A percentile compares a stretch with the other conserved stretches of the same genome.
phyloP scores from a whole-genome alignment of 441 rosid genomes.

The Adansonia madagascariensis region DNA sequence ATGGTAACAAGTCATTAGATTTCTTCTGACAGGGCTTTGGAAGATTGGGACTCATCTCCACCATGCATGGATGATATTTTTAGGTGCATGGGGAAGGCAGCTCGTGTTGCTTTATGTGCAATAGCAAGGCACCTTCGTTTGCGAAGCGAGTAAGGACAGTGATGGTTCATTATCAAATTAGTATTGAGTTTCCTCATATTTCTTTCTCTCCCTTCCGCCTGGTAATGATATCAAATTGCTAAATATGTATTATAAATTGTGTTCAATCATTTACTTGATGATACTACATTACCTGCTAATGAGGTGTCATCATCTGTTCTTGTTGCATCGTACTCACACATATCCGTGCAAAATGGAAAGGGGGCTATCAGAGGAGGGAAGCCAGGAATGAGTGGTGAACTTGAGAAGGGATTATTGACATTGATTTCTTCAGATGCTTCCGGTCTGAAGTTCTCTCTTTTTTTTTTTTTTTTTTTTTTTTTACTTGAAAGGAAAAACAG shows the following conservation, averaged over 20 bases:
- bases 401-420: conserved; percentile 91
- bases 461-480: conserved; percentile 3
- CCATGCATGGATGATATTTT: conserved; percentile 94
- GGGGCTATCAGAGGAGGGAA: conserved; percentile 74
- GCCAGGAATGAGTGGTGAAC: conserved; percentile 58
- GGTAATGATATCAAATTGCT: conserved; percentile 23
- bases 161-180: conserved; percentile 35
- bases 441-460: conserved; percentile 65
- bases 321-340: conserved; percentile 66
- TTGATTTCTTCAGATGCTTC: conserved; percentile 77
- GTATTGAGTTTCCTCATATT: conserved; percentile 19
- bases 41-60: conserved; percentile 91
- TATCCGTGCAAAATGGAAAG: conserved; percentile 73
- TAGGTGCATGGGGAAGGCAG: conserved; percentile 92
- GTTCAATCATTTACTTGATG: conserved; percentile 89
- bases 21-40: conserved; percentile 59
- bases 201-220: conserved; percentile 6
- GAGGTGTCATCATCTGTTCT: conserved; percentile 90
- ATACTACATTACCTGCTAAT: conserved; percentile 79
- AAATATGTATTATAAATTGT: conserved; percentile 58
- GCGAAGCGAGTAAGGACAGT: conserved; percentile 85
- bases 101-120: conserved; percentile 83
- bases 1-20: neutral
- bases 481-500: neutral
- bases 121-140: conserved; percentile 91